A percentile compares a stretch with the other conserved stretches of the same genome.
Conservation (phyloP, 2,329 filamentous ascomycete species). For the Hypoxylon sp. region DNA sequence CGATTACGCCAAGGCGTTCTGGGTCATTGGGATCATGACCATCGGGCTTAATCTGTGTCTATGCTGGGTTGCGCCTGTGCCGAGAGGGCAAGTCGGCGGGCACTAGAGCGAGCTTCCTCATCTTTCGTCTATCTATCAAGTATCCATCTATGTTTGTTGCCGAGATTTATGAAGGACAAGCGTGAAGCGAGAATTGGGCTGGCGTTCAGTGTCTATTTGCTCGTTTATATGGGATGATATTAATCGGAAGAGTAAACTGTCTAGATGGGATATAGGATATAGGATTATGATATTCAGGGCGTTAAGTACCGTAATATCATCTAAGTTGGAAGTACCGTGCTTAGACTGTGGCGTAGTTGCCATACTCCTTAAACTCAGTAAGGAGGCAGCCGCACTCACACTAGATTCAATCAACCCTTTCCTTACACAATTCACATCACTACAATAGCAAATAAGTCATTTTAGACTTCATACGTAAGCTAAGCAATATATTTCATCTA, state of each 20-base stretch:
- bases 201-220: neutral
- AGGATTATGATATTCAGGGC: neutral
- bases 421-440: neutral
- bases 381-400: neutral
- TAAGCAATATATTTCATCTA: neutral
- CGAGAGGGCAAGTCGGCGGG: conserved; percentile 67
- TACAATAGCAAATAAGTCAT: neutral
- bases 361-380: neutral
- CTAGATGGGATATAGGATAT: conserved; percentile 8
- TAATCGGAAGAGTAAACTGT: neutral
- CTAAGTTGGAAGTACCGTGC: neutral
- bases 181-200: neutral
- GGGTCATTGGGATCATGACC: conserved; percentile 85
- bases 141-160: neutral
- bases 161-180: neutral
- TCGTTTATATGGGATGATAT: neutral
- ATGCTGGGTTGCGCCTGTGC: conserved; percentile 68
- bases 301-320: neutral
- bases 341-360: neutral
- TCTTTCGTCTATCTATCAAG: neutral
- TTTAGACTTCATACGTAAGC: conserved; percentile 6
- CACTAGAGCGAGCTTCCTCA: conserved; percentile 47
- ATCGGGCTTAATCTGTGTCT: conserved; percentile 78
- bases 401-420: neutral
- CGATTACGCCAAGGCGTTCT: conserved; percentile 79